A percentile compares a stretch with the other conserved stretches of the same genome.
Conservation (phyloP, 345 rosid genomes). For the Mallotus nudiflorus region DNA sequence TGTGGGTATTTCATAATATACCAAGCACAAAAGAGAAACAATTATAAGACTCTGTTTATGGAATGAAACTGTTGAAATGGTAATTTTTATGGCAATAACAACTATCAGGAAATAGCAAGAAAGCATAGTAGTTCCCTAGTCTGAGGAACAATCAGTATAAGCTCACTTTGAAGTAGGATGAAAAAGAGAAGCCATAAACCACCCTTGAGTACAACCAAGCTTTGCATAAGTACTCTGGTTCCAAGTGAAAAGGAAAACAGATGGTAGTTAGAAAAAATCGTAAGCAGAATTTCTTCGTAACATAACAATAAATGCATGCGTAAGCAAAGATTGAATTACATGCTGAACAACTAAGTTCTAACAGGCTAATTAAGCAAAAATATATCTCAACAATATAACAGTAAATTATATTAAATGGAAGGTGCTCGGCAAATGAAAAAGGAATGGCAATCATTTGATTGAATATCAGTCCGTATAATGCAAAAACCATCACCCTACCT, state of each 20-base stretch:
- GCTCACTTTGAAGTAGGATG: slow-evolving; percentile 76
- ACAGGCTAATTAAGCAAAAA: background rate
- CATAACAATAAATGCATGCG: background rate
- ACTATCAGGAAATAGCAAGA: background rate
- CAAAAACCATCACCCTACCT: slow-evolving; percentile 47
- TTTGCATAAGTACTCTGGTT: slow-evolving; percentile 73
- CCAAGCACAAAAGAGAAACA: background rate
- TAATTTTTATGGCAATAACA: too few relatives aligned
- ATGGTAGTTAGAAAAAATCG: background rate
- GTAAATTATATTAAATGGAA: background rate
- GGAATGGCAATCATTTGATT: background rate
- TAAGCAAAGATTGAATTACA: background rate
- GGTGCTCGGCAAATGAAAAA: background rate
- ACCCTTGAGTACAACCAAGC: slow-evolving; percentile 96
- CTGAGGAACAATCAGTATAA: background rate
- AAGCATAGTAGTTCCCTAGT: background rate
- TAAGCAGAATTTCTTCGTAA: background rate
- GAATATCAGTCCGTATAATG: background rate
- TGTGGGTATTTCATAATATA: background rate
- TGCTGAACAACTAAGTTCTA: background rate
- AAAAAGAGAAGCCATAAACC: slow-evolving; percentile 74
- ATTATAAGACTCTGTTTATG: background rate
- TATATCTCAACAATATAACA: background rate
- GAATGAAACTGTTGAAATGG: too few relatives aligned
- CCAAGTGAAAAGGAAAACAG: background rate